phyloP scores from a whole-genome alignment of 768 basidiomycete species.

The Xerocomus potaroensis region DNA sequence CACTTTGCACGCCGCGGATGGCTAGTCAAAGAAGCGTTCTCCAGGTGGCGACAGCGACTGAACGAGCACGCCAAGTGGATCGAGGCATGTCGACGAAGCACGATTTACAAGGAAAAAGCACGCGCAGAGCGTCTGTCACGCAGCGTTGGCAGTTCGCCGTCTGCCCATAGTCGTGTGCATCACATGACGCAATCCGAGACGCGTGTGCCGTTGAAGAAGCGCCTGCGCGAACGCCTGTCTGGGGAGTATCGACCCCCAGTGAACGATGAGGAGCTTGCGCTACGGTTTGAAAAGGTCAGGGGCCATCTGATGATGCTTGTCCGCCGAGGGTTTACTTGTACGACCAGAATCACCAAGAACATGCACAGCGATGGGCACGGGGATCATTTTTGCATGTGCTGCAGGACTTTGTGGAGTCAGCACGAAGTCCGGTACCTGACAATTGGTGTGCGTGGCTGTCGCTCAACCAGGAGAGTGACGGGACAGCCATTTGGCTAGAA shows the following conservation, averaged over 20 bases:
- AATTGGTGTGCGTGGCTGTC: slow-evolving; percentile 74
- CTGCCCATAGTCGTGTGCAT: slow-evolving; percentile 20
- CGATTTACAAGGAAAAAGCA: slow-evolving; percentile 56
- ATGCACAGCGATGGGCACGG: slow-evolving; percentile 68
- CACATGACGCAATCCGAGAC: slow-evolving; percentile 22
- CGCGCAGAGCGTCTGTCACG: slow-evolving; percentile 31
- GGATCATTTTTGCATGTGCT: slow-evolving; percentile 56
- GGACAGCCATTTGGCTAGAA: slow-evolving; percentile 78
- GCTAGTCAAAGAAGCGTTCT: slow-evolving; percentile 40
- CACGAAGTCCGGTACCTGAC: slow-evolving; percentile 25
- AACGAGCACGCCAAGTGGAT: slow-evolving; percentile 50
- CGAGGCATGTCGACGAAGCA: slow-evolving; percentile 58
- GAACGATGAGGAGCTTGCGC: slow-evolving; percentile 63
- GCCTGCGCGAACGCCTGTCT: slow-evolving; percentile 34
- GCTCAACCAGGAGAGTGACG: slow-evolving; percentile 65
- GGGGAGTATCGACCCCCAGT: slow-evolving; percentile 47
- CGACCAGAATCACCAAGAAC: slow-evolving; percentile 69
- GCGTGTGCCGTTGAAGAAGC: slow-evolving; percentile 21
- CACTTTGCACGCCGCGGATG: slow-evolving; percentile 39
- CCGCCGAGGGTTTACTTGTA: no score
- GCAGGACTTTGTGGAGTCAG: slow-evolving; percentile 36
- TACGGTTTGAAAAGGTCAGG: slow-evolving; percentile 62
- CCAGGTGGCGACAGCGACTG: slow-evolving; percentile 44
- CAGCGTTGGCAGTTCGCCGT: slow-evolving; percentile 11
- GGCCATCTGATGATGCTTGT: no score